Evolutionary conservation across 75 land plant species (phyloP).

Genomic region (Sequoiadendron giganteum): DNA sequence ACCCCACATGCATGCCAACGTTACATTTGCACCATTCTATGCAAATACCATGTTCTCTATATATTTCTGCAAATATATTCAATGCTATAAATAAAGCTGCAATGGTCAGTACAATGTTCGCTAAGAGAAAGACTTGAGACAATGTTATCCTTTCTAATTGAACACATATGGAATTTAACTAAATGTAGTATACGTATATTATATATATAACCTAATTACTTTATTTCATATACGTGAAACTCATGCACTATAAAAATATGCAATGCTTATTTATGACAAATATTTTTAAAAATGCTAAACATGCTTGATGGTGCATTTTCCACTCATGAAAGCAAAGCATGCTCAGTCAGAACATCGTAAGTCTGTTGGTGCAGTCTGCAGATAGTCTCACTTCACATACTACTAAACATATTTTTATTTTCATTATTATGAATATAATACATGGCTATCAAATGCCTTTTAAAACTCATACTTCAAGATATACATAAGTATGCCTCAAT

Average conservation of each 20-base stretch:
- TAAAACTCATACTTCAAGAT: neutral
- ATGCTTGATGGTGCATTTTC: neutral
- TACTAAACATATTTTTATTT: neutral
- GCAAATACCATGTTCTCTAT: neutral
- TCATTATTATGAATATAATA: neutral
- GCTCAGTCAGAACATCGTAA: neutral
- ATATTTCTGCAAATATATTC: neutral
- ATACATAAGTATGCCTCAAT: constrained; percentile 8
- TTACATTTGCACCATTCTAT: neutral
- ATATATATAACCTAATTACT: neutral
- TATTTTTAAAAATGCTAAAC: neutral
- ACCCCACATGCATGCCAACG: neutral
- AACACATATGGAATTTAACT: neutral
- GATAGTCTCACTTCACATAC: constrained; percentile 1
- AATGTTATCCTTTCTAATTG: neutral
- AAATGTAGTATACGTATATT: neutral
- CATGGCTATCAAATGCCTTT: constrained; percentile 10
- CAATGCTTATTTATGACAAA: neutral
- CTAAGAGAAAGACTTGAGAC: neutral
- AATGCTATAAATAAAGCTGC: neutral
- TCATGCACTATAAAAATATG: neutral
- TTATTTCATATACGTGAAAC: neutral
- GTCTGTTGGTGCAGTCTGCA: neutral
- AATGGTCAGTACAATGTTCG: neutral
- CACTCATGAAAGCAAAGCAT: neutral